A percentile compares a stretch with the other conserved stretches of the same genome.
Evolutionary conservation across 805 yeast genomes (phyloP).

Genomic region (Candida coquimbonensis): DNA sequence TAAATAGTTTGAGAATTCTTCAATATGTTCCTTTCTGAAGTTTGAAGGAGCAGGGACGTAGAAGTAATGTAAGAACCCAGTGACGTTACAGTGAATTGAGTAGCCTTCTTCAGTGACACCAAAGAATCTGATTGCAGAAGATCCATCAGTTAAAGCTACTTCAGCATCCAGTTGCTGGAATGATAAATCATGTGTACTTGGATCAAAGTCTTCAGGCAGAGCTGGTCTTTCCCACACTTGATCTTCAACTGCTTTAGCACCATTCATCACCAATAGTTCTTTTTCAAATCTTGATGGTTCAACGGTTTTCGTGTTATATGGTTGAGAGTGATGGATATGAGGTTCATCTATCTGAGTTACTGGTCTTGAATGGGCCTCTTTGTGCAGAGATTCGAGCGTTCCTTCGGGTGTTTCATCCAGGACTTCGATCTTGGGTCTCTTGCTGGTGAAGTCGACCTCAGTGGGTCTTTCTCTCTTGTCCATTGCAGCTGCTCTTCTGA

Average conservation of each 20-base stretch:
- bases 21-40: constrained; percentile 50
- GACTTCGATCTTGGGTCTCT: constrained; percentile 14
- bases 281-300: constrained; percentile 46
- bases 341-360: constrained; percentile 9
- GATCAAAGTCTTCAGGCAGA: constrained; percentile 41
- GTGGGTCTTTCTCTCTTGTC: constrained; percentile 1
- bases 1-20: constrained; percentile 39
- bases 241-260: constrained; percentile 17
- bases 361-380: constrained; percentile 23
- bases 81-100: constrained; percentile 83
- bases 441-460: background rate
- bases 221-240: constrained; percentile 54
- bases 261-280: constrained; percentile 40
- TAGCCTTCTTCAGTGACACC: constrained; percentile 89
- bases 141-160: constrained; percentile 55
- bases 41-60: constrained; percentile 88
- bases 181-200: constrained; percentile 43
- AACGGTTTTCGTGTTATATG: constrained; percentile 24
- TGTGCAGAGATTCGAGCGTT: constrained; percentile 15
- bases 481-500: background rate
- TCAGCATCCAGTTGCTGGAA: constrained; percentile 96
- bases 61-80: constrained; percentile 83
- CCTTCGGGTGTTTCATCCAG: constrained; percentile 11
- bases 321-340: constrained; percentile 22
- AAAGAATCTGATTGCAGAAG: constrained; percentile 71